Base-by-base conservation (phyloP, 257 asterid species). In the Craterostigma plantagineum region DNA sequence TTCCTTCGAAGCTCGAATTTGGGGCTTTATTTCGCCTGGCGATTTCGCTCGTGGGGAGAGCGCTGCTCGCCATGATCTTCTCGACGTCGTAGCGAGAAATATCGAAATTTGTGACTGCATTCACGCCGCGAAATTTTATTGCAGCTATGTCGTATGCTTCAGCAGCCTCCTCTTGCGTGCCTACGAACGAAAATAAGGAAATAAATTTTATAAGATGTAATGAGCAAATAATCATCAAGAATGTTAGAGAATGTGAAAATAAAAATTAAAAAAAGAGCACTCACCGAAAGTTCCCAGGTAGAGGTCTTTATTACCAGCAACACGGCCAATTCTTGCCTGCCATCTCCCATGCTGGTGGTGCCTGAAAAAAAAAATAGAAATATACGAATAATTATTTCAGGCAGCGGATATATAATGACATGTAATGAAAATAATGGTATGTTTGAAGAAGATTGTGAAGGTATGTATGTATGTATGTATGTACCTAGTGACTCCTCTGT, bases 311-410 rank as follows among this genome's bases (percentile, higher is more conserved):
- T 77, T 77, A 14, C 92, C 92, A 1, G 92, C 92, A 0, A 77
- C 92, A 1, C 92, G 80, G 23, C 92, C 92, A 1, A 77, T 77
- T 49, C 92, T 48, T 1, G 92, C 92, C 39, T 77, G 92, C 92
- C 92, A 77, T 41, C 92, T 67, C 6, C 85, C 92, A 34, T 77
- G 92, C 58, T 77, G 92, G 51, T 77, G 91, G 56, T 77, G 78
- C 69, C 75, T 74, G 55, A 16, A 36, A 39, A 53, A 16, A 17
- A 18, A 12, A 14, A 18, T 18, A 51, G 11, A 17, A 15, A 12
- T n/a, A 18, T 7, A 2, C 11, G 4, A 10, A 47, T 35, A 14
- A 23, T 23, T 23, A 23, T 23, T 23, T n/a, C n/a, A n/a, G n/a
- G n/a, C n/a, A n/a, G n/a, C n/a, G n/a, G n/a, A n/a, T 23, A n/a